Evolutionary conservation across 139 green algal genomes (phyloP), one percentile per base, ranked within the genome.

Genomic region (Chlamydomonas applanata): DNA sequence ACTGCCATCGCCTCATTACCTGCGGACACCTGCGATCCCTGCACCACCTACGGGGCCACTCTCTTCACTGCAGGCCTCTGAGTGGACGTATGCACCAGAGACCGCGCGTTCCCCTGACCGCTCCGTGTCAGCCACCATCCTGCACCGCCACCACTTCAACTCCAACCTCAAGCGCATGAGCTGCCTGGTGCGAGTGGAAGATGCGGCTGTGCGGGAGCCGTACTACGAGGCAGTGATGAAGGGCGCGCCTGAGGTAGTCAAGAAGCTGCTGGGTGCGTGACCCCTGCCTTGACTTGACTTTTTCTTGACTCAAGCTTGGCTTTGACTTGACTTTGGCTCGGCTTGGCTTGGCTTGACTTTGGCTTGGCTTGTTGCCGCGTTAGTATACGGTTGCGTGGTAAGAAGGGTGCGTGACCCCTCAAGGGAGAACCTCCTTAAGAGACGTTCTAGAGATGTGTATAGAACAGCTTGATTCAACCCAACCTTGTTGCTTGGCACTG

Each of bases 81-180:
- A 81, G 22, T 93, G 89, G 89, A 83, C 49, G n/a, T 85, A 88
- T 32, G 32, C 59, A 7, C 64, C 63, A 1, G 80, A 84, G 24
- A 35, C 54, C 20, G 74, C 77, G 1, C 33, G 78, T 14, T 80
- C 63, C 35, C 78, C 69, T n/a, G 68, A 79, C 73, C 74, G 67
- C 44, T 81, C 84, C 30, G 83, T 74, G 2, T 73, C 61, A 4
- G 68, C 76, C 24, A 84, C 82, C 7, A 92, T 98, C 40, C 46
- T 94, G 56, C 85, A 91, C 66, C 87, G 95, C 74, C 89, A 90
- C 84, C 91, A 98, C 83, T 99, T 99, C 89, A 90, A 79, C 52
- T 94, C 90, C 20, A 81, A 87, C 27, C 88, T 99, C 22, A 95
- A 97, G 80, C 92, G 95, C 79, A 99, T 99, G 95, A 74, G 86